Evolutionary conservation across 768 basidiomycete species (phyloP).

Genomic region (Lactarius akahatsu): DNA sequence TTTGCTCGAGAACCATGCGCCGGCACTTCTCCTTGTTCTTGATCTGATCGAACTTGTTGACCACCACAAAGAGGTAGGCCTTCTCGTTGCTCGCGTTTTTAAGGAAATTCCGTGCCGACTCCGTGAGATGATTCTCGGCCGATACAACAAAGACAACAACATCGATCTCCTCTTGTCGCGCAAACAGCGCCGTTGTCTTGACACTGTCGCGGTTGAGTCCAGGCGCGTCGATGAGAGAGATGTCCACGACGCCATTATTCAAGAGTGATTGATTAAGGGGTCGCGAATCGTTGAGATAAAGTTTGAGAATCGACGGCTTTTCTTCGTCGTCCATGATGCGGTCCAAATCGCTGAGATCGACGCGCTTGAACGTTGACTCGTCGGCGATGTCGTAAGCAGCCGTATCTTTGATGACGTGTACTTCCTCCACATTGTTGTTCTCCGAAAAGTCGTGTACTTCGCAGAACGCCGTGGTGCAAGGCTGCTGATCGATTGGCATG

Average conservation of each 20-base stretch:
- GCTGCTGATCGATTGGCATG: conserved; percentile 98
- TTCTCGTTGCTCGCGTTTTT: conserved; percentile 93
- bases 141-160: conserved; percentile 98
- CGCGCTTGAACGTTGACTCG: conserved; percentile 72
- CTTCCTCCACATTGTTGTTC: conserved; percentile 77
- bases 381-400: conserved; percentile 67
- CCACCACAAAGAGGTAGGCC: conserved; percentile 96
- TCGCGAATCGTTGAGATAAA: conserved; percentile 84
- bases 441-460: conserved; percentile 92
- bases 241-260: conserved; percentile 94
- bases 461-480: conserved; percentile 95
- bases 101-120: conserved; percentile 93
- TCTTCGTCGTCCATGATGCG: conserved; percentile 76
- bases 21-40: conserved; percentile 93
- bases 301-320: conserved; percentile 70
- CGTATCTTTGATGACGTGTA: conserved; percentile 76
- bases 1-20: conserved; percentile 86
- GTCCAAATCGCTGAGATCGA: conserved; percentile 68
- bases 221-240: conserved; percentile 97
- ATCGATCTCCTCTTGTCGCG: conserved; percentile 97
- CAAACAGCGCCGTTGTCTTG: conserved; percentile 93
- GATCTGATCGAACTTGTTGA: conserved; percentile 97
- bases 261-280: conserved; percentile 79
- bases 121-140: conserved; percentile 97
- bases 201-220: conserved; percentile 94